These are phyloP conservation scores for Candida namnaoensis DNA, from an alignment of 805 yeast species.

Conservation along the genomic window DNA sequence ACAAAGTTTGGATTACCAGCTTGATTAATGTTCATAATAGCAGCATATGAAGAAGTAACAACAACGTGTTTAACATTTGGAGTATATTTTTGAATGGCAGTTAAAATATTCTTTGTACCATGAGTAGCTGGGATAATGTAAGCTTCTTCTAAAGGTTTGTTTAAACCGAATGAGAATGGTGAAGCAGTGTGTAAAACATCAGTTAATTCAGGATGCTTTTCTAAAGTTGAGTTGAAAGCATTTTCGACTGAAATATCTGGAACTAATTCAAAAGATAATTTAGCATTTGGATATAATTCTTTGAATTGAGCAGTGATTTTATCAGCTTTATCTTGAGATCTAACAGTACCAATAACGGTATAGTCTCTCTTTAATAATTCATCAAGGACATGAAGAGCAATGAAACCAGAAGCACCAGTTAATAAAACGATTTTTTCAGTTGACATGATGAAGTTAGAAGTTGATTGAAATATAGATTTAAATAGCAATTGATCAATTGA, in stretches of 20 bases:
- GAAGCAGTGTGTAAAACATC: slow-evolving; percentile 57
- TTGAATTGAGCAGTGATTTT: slow-evolving; percentile 20
- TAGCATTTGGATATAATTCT: slow-evolving; percentile 20
- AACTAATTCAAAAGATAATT: slow-evolving; percentile 36
- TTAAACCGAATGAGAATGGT: slow-evolving; percentile 39
- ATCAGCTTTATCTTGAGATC: slow-evolving; percentile 29
- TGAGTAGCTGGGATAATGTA: slow-evolving; percentile 46
- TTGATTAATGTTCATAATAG: slow-evolving; percentile 24
- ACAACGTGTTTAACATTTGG: slow-evolving; percentile 34
- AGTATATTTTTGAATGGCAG: slow-evolving; percentile 30
- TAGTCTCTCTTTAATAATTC: slow-evolving; percentile 28
- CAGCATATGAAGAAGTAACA: slow-evolving; percentile 40
- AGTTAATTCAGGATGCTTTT: slow-evolving; percentile 38
- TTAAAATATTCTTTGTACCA: slow-evolving; percentile 45
- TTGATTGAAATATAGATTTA: slow-evolving; percentile 58
- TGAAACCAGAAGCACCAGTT: slow-evolving; percentile 42
- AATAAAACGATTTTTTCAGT: slow-evolving; percentile 24
- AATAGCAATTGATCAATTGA: slow-evolving; percentile 62
- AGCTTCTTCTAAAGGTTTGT: slow-evolving; percentile 36
- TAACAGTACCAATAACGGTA: slow-evolving; percentile 36
- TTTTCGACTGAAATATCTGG: slow-evolving; percentile 35
- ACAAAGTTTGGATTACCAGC: slow-evolving; percentile 20
- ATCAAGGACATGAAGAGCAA: slow-evolving; percentile 35
- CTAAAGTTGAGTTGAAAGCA: slow-evolving; percentile 37
- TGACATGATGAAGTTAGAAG: slow-evolving; percentile 23